phyloP scores from a whole-genome alignment of 805 yeast genomes.

The Ogataea haglerorum region DNA sequence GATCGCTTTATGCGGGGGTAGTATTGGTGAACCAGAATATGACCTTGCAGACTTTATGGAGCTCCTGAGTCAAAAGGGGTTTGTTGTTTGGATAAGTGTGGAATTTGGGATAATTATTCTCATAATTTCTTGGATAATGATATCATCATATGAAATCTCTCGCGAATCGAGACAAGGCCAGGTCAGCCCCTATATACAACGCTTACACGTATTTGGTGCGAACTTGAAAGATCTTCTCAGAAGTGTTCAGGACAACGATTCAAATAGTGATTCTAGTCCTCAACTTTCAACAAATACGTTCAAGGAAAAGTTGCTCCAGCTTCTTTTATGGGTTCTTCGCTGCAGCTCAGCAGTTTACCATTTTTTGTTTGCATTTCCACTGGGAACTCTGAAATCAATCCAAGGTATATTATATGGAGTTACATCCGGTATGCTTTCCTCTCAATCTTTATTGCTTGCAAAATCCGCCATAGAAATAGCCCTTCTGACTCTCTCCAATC shows the following conservation, averaged over 20 bases:
- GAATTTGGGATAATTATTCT: conserved; percentile 32
- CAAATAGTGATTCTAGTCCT: background rate
- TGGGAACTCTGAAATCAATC: conserved; percentile 26
- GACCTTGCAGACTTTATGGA: conserved; percentile 44
- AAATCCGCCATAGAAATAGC: conserved; percentile 75
- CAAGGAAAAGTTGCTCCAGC: too few relatives aligned
- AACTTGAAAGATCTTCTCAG: background rate
- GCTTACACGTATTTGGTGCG: background rate
- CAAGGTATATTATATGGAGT: conserved; percentile 66
- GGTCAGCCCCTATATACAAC: background rate
- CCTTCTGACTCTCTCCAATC: conserved; percentile 40
- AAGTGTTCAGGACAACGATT: background rate
- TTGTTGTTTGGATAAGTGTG: conserved; percentile 53
- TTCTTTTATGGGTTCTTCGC: too few relatives aligned
- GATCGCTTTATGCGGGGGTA: conserved; percentile 78
- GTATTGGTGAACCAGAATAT: conserved; percentile 51
- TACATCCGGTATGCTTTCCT: conserved; percentile 73
- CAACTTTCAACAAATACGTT: background rate
- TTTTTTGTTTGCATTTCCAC: conserved; percentile 12
- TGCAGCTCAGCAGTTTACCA: background rate
- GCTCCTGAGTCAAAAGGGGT: conserved; percentile 42
- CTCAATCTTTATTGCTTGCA: conserved; percentile 83
- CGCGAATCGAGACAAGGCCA: too few relatives aligned
- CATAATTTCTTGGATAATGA: conserved; percentile 30
- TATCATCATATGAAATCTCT: conserved; percentile 6